Evolutionary conservation across 257 asterid species (phyloP).

Genomic region (Nicotiana knightiana): DNA sequence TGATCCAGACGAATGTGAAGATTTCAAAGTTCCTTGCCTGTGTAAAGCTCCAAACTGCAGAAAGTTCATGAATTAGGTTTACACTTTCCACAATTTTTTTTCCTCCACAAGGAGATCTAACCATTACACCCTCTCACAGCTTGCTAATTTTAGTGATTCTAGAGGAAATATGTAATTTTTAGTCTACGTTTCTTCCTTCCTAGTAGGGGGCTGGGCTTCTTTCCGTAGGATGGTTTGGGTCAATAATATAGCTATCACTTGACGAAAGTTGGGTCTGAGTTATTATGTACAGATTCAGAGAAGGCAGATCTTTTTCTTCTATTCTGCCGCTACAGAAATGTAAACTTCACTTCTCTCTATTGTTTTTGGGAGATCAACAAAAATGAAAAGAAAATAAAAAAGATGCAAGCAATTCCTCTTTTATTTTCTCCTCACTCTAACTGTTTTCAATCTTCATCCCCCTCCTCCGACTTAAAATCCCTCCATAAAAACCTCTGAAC

Average conservation of each 20-base stretch:
- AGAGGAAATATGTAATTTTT: slow-evolving; percentile 20
- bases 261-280: slow-evolving; percentile 6
- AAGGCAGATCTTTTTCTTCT: background rate
- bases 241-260: slow-evolving; percentile 9
- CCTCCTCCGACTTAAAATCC: background rate
- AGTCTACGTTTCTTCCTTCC: background rate
- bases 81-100: slow-evolving; percentile 19
- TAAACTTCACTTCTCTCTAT: background rate
- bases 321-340: background rate
- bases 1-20: slow-evolving; percentile 89
- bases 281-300: slow-evolving; percentile 12
- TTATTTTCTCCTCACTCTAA: background rate
- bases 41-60: slow-evolving; percentile 85
- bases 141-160: slow-evolving; percentile 22
- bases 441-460: background rate
- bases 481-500: too few relatives aligned
- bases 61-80: slow-evolving; percentile 83
- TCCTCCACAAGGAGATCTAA: slow-evolving; percentile 38
- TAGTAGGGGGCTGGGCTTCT: slow-evolving; percentile 7
- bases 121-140: slow-evolving; percentile 30
- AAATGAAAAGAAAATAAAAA: background rate
- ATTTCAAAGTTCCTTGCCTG: slow-evolving; percentile 80
- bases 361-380: background rate
- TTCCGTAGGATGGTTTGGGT: slow-evolving; percentile 15
- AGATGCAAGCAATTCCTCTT: background rate